Evolutionary conservation across 2,329 filamentous ascomycete species (phyloP).

Genomic region (Pseudocercospora musae): DNA sequence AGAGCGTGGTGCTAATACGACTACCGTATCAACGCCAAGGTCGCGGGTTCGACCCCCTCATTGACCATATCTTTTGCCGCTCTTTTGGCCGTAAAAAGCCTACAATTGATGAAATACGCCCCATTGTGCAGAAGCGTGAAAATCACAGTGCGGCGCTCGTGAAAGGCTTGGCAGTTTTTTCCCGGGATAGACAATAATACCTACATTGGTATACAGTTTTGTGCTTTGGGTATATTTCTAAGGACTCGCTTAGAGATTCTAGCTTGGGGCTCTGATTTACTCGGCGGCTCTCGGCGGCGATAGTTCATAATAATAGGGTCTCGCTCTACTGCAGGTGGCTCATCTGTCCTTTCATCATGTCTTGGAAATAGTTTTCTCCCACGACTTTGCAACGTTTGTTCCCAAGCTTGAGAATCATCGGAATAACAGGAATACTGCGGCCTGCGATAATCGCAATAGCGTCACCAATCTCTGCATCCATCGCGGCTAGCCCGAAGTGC

Average conservation of each 20-base stretch:
- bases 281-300: no score
- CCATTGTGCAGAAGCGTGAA: neutral
- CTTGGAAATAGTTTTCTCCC: neutral
- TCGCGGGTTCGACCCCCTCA: conserved; percentile 7
- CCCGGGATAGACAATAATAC: no score
- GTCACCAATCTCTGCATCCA: neutral
- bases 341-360: neutral
- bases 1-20: conserved; percentile 8
- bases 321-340: no score
- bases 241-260: no score
- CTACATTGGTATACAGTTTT: no score
- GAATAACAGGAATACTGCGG: neutral
- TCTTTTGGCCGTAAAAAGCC: neutral
- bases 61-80: neutral
- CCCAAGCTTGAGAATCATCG: neutral
- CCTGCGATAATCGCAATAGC: neutral
- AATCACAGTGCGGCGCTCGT: no score
- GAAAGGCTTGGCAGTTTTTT: no score
- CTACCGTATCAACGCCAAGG: neutral
- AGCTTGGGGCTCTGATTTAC: no score
- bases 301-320: no score
- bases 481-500: no score
- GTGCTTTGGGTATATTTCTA: no score
- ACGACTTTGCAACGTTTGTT: neutral
- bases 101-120: neutral